A percentile compares a stretch with the other conserved stretches of the same genome.
These are phyloP conservation scores for Berberis vulgaris DNA, from an alignment of 164 flowering plant genomes.

Conservation along the genomic window DNA sequence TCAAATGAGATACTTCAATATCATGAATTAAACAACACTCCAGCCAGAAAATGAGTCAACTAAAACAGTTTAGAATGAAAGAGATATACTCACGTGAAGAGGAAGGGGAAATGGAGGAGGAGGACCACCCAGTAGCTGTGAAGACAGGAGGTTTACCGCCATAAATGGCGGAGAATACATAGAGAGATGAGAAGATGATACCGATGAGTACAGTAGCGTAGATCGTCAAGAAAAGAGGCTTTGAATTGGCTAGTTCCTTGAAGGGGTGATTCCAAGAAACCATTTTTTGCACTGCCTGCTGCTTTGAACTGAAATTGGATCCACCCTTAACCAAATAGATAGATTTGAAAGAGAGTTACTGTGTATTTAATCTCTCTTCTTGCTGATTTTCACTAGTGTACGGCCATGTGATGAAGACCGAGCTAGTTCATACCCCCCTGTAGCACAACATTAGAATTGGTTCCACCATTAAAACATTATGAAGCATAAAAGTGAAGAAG, in stretches of 20 bases:
- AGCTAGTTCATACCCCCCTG: no score
- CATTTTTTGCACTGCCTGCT: background rate
- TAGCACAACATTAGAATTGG: no score
- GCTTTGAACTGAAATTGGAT: background rate
- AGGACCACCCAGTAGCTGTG: constrained; percentile 16
- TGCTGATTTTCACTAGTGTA: no score
- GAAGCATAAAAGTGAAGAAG: no score
- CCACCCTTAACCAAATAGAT: no score
- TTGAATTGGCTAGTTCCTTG: constrained; percentile 41
- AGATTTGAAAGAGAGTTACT: no score
- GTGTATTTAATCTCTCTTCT: no score
- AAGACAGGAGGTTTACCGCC: constrained; percentile 18
- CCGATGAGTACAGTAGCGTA: constrained; percentile 68
- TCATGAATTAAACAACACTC: no score
- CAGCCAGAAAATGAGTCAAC: background rate
- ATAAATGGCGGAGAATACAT: constrained; percentile 67
- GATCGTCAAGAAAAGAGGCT: constrained; percentile 71
- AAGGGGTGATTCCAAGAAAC: constrained; percentile 6
- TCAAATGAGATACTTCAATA: no score
- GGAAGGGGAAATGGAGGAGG: constrained; percentile 12
- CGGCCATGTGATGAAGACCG: no score
- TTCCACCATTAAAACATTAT: no score
- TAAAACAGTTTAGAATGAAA: background rate
- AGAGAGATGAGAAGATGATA: constrained; percentile 59
- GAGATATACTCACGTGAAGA: background rate